Conservation (phyloP, 306 rosid species). For the Betula pendula region DNA sequence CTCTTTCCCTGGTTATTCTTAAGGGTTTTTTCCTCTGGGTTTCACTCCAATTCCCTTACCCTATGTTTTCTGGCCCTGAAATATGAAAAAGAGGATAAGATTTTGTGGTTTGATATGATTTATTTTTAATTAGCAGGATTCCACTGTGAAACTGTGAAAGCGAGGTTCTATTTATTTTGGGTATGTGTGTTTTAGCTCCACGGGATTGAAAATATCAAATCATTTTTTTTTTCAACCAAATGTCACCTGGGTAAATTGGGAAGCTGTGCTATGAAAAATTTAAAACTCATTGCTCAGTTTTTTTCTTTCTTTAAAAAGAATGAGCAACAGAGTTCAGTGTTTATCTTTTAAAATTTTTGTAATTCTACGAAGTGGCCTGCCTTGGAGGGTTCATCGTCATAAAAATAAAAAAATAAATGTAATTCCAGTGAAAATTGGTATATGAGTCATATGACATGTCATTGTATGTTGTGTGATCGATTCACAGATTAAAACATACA, state of each 20-base stretch:
- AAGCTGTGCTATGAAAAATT: neutral
- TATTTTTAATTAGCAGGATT: neutral
- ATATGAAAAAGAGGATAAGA: neutral
- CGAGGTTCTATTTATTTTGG: neutral
- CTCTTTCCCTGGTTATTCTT: neutral
- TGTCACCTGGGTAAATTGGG: neutral
- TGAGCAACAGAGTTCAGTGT: neutral
- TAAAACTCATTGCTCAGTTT: neutral
- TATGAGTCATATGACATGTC: too few relatives aligned
- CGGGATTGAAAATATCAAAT: neutral
- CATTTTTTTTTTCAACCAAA: neutral
- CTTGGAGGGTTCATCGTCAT: too few relatives aligned
- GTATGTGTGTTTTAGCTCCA: neutral
- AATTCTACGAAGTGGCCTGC: too few relatives aligned
- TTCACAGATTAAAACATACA: neutral
- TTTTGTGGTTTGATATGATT: neutral
- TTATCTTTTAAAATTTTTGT: neutral
- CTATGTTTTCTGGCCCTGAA: neutral
- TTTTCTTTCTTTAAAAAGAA: neutral
- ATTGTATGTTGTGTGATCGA: neutral
- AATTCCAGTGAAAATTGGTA: neutral
- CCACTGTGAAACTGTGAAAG: neutral
- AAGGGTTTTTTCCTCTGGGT: neutral
- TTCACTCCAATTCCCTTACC: neutral
- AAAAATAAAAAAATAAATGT: too few relatives aligned